These are phyloP conservation scores for Tirmania nivea DNA, from an alignment of 495 filamentous ascomycete genomes.

Conservation along the genomic window DNA sequence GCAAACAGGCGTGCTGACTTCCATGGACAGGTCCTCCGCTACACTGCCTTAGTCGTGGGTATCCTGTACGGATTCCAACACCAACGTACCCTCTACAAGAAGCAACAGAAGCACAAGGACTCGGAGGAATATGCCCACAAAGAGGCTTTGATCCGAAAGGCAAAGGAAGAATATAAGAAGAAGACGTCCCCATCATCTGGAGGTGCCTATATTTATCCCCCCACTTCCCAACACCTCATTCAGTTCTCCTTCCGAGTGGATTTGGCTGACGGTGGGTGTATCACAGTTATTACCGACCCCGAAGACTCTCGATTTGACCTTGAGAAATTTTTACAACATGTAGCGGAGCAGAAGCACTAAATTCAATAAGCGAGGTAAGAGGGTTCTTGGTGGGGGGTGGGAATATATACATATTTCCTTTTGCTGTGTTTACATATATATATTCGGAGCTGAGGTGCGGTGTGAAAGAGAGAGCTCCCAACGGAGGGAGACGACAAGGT, in stretches of 20 bases:
- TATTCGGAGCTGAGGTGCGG: too few relatives aligned
- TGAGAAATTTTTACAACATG: conserved; percentile 53
- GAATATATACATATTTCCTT: too few relatives aligned
- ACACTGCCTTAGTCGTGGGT: conserved; percentile 67
- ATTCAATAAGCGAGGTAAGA: too few relatives aligned
- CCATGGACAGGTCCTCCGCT: conserved; percentile 63
- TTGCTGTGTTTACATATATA: too few relatives aligned
- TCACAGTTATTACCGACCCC: conserved; percentile 60
- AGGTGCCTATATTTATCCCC: conserved; percentile 30
- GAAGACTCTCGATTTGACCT: conserved; percentile 74
- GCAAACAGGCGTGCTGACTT: neutral
- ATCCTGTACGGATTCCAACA: conserved; percentile 83
- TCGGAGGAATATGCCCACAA: conserved; percentile 72
- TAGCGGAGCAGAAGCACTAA: conserved; percentile 31
- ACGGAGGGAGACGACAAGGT: too few relatives aligned
- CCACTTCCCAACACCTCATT: neutral
- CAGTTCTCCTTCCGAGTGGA: neutral
- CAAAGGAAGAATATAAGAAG: conserved; percentile 74
- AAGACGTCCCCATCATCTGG: conserved; percentile 38
- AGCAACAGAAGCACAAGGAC: conserved; percentile 40
- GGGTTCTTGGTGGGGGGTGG: too few relatives aligned
- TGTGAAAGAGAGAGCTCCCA: too few relatives aligned
- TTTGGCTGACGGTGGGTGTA: neutral
- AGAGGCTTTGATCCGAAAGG: conserved; percentile 66
- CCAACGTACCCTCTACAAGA: conserved; percentile 50